Evolutionary conservation across 768 basidiomycete species (phyloP).

Genomic region (Psilocybe subaeruginosa): DNA sequence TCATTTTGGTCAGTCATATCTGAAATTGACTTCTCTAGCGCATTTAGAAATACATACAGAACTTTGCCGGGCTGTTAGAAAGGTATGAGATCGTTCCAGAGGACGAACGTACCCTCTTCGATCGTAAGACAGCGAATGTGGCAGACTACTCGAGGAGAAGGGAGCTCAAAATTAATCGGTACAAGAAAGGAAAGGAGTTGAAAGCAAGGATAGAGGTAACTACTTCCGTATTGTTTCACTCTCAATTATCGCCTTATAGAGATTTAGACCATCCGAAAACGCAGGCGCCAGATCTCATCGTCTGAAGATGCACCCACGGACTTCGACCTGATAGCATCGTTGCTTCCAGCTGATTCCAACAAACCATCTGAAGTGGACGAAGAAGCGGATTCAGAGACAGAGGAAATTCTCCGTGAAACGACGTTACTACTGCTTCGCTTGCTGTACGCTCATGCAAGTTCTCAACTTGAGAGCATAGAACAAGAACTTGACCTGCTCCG

Average conservation of each 20-base stretch:
- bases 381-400: constrained; percentile 59
- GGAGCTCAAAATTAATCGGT: constrained; percentile 91
- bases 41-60: constrained; percentile 48
- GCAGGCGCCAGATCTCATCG: constrained; percentile 42
- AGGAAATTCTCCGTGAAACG: constrained; percentile 68
- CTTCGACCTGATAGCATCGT: constrained; percentile 64
- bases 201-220: constrained; percentile 69
- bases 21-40: constrained; percentile 25
- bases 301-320: constrained; percentile 43
- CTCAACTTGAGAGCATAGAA: constrained; percentile 65
- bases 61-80: constrained; percentile 55
- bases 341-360: constrained; percentile 47
- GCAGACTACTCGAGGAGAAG: constrained; percentile 71
- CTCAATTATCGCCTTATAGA: not conserved
- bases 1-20: not conserved
- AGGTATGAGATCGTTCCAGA: constrained; percentile 69
- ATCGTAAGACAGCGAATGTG: constrained; percentile 47
- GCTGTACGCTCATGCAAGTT: constrained; percentile 67
- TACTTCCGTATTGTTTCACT: not conserved
- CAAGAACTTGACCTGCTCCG: constrained; percentile 76
- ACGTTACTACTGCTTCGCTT: constrained; percentile 74
- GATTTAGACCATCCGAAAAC: constrained; percentile 58
- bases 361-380: constrained; percentile 36
- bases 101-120: constrained; percentile 59
- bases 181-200: constrained; percentile 83